These are phyloP conservation scores for Saccharomycopsis amapae DNA, from an alignment of 805 yeast genomes.

Conservation along the genomic window DNA sequence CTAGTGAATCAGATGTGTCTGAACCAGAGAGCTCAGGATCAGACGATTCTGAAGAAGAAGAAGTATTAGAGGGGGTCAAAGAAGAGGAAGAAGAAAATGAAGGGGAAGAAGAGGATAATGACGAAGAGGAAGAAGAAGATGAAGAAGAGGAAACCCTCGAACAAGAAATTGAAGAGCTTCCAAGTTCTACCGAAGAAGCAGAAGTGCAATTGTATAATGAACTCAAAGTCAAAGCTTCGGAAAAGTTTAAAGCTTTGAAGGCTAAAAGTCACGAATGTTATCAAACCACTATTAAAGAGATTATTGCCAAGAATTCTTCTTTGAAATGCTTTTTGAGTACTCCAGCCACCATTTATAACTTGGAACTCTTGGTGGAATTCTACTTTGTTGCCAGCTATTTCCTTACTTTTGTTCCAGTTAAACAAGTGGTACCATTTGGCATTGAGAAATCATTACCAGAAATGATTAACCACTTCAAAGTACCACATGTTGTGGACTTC, in stretches of 20 bases:
- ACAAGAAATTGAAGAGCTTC: constrained; percentile 1
- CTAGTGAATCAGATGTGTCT: too few species aligned
- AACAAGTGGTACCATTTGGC: constrained; percentile 24
- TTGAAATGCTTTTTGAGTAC: constrained; percentile 9
- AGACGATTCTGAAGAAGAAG: constrained; percentile 6
- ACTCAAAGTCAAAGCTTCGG: not conserved
- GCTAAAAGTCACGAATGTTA: constrained; percentile 4
- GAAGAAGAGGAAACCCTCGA: constrained; percentile 4
- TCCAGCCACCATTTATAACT: constrained; percentile 6
- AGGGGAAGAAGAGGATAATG: constrained; percentile 10
- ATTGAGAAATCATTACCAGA: constrained; percentile 21
- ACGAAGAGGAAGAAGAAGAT: constrained; percentile 17
- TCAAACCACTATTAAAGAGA: constrained; percentile 2
- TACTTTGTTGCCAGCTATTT: constrained; percentile 20
- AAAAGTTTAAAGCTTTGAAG: constrained; percentile 7
- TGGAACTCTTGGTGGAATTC: constrained; percentile 22
- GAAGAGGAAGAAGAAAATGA: constrained; percentile 8
- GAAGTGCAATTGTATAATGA: constrained; percentile 3
- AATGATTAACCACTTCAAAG: not conserved
- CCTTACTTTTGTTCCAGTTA: constrained; percentile 23
- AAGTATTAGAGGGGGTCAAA: constrained; percentile 2
- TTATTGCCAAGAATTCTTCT: constrained; percentile 1
- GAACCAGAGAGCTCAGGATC: too few species aligned
- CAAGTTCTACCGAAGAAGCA: constrained; percentile 1
- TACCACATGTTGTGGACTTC: constrained; percentile 22